Base-by-base conservation (phyloP, 2,329 filamentous ascomycete species). In the Sclerotinia trifoliorum region DNA sequence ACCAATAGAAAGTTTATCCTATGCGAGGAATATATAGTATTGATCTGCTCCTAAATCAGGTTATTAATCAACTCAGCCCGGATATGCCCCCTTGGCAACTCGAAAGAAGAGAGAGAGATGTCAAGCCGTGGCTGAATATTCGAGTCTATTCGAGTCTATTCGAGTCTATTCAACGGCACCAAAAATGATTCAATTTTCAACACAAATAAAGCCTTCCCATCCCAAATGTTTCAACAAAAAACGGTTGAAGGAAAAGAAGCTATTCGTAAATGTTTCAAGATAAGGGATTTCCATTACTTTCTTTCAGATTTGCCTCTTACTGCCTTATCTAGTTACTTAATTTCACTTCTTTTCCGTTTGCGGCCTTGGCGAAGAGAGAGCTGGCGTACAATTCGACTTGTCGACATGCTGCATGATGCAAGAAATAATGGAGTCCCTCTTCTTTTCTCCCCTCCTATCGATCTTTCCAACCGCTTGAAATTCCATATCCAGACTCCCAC, bases 371-470 rank as follows among this genome's bases (percentile, higher is more conserved):
- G 32, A 64, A 64, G 48, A 26, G 48, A 42, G 49, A 29, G n/a
- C 42, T 13, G 48, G 21, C 46, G 15, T 19, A 32, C 24, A 32
- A 60, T 35, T 35, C 35, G 35, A 35, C 35, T 35, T 35, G 2
- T 61, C 57, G 11, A 48, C 19, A 61, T 56, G 32, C 55, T 56
- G 51, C 35, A 54, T 39, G 39, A 39, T 39, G 39, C 62, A 55
- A 65, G 62, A 55, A 55, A 55, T 55, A 54, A 65, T 65, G 62
- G n/a, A 44, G 32, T 32, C 35, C 29, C 21, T 64, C 19, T 24
- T 35, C 17, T 17, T 19, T 19, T 17, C 19, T 21, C 35, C 21
- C 42, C 24, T 29, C 46, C 8, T 26, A 24, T 26, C 24, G 15
- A 21, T 21, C 29, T 21, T 55, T 15, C 52, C 7, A 15, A 24